Base-by-base conservation (phyloP, 805 yeast genomes). In the Starmerella apicola region DNA sequence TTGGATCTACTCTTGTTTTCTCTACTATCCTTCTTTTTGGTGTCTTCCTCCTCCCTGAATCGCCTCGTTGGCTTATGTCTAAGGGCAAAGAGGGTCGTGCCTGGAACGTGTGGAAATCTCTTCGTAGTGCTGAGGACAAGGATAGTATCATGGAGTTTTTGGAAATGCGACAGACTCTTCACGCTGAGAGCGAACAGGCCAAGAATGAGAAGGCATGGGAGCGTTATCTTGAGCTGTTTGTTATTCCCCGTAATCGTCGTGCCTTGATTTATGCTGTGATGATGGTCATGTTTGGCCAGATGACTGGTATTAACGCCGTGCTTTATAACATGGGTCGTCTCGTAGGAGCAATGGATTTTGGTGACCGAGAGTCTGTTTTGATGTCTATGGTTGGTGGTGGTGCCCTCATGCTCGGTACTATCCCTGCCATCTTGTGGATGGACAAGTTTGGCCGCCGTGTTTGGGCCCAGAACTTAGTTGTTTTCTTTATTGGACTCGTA, bases 341-440 rank as follows among this genome's bases (percentile, higher is more conserved):
- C 52, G 69, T 76, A 74, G 54, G 51, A 3, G 60, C 63, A 25
- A 72, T 76, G 51, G 80, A 80, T 6, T 76, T 76, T 58, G 45
- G 55, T 42, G 57, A 58, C 17, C 70, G 70, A 51, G 57, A 67
- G 37, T 61, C 77, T 19, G 78, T 75, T 7, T 71, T 74, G 51
- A 74, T 76, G 81, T 74, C 81, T 7, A 65, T 74, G 53, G 81
- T 76, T 18, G 80, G 80, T 38, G 81, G 81, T 51, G 81, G 77
- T 27, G 63, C 80, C 1, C 58, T 75, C 32, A 55, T 76, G 47
- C 34, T 76, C 9, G 82, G 81, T 52, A 71, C 81, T 8, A 74
- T 76, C 50, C 81, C 81, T 19, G 81, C 80, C 12, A 68, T 75
- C 39, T 49, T 72, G 42, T 73, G 57, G 34, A 56, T 57, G 57